These are phyloP conservation scores for Luzula sylvatica DNA, from an alignment of 176 grass and related monocot species.

Conservation along the genomic window DNA sequence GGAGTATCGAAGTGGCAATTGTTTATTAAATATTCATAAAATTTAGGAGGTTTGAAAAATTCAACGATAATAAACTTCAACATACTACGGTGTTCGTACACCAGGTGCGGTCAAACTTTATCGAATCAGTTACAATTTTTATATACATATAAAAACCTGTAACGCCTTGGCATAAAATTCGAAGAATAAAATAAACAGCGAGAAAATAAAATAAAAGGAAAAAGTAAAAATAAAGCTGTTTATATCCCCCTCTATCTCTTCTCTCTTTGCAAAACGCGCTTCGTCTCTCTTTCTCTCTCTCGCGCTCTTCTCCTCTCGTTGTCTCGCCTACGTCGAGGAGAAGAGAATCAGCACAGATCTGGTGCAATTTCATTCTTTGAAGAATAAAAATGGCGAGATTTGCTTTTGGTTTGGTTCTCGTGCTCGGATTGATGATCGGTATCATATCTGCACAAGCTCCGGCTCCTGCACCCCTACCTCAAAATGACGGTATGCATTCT, in stretches of 20 bases:
- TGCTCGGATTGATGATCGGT: constrained; percentile 12
- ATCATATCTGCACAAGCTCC: constrained; percentile 10
- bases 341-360: constrained; percentile 3
- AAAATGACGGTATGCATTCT: constrained; percentile 9
- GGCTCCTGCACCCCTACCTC: constrained; percentile 8
- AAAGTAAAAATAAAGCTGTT: background rate
- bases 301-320: background rate
- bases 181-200: background rate
- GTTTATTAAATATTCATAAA: no score
- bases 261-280: background rate
- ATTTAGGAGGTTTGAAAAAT: no score
- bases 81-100: no score
- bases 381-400: constrained; percentile 9
- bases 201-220: constrained; percentile 13
- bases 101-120: background rate
- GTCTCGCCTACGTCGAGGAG: background rate
- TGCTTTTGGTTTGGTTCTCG: constrained; percentile 7
- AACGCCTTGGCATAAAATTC: no score
- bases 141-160: no score
- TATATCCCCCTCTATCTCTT: background rate
- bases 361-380: background rate
- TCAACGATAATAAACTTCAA: no score
- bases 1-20: no score
- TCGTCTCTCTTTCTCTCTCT: background rate
- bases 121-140: background rate